Evolutionary conservation across 176 grass and related monocot species (phyloP).

Genomic region (Musa itinerans): DNA sequence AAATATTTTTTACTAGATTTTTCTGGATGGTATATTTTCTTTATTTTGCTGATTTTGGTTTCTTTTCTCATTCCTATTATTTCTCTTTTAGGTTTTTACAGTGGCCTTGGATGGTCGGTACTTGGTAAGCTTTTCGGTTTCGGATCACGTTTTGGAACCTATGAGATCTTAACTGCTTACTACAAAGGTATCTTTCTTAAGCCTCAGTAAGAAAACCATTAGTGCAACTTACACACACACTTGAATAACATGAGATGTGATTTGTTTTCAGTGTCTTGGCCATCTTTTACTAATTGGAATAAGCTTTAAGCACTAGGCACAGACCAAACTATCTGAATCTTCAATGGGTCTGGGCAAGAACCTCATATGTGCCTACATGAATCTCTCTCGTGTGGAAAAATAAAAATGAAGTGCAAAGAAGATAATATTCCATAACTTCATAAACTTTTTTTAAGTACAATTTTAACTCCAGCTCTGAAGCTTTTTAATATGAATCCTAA

Average conservation of each 20-base stretch:
- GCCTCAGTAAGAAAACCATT: not conserved
- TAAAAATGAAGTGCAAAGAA: too few species aligned
- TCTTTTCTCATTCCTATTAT: slow-evolving; percentile 4
- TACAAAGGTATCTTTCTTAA: slow-evolving; percentile 56
- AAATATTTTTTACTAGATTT: not conserved
- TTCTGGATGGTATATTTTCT: not conserved
- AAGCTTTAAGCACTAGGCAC: not conserved
- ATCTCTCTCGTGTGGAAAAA: too few species aligned
- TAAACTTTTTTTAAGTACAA: too few species aligned
- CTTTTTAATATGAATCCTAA: too few species aligned
- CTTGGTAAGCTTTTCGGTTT: slow-evolving; percentile 54
- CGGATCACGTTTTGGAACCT: slow-evolving; percentile 77
- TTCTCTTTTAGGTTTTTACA: slow-evolving; percentile 51
- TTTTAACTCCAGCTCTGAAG: too few species aligned
- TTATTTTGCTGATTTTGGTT: slow-evolving; percentile 15
- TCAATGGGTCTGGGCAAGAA: not conserved
- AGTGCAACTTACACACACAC: not conserved
- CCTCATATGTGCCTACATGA: not conserved
- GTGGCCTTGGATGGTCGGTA: slow-evolving; percentile 76
- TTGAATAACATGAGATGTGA: not conserved
- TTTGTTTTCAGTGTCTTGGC: not conserved
- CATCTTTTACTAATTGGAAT: not conserved
- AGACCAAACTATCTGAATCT: not conserved
- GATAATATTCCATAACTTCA: too few species aligned
- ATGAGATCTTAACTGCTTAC: slow-evolving; percentile 86